Evolutionary conservation across 192 early-diverging fungal genomes (phyloP).

Genomic region (Geosiphon pyriformis): DNA sequence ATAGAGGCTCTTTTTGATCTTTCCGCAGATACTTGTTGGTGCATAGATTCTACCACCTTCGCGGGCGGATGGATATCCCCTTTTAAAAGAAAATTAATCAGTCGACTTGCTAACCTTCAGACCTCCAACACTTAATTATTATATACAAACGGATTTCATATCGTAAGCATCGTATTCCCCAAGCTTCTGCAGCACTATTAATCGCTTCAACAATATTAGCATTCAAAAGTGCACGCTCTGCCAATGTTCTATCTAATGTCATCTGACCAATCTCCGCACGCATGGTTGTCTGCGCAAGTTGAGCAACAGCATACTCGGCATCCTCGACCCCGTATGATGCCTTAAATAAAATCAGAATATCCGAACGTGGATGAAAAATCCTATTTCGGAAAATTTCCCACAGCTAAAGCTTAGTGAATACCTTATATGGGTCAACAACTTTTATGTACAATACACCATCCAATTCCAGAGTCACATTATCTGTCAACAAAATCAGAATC

Average conservation of each 20-base stretch:
- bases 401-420: slow-evolving; percentile 19
- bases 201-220: slow-evolving; percentile 92
- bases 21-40: slow-evolving; percentile 95
- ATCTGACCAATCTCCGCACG: slow-evolving; percentile 98
- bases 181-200: slow-evolving; percentile 86
- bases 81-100: slow-evolving; percentile 7
- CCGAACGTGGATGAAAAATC: too few relatives aligned
- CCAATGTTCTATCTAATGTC: slow-evolving; percentile 92
- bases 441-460: slow-evolving; percentile 97
- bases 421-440: slow-evolving; percentile 88
- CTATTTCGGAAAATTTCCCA: too few relatives aligned
- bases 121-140: too few relatives aligned
- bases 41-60: slow-evolving; percentile 95
- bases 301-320: slow-evolving; percentile 90
- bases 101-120: too few relatives aligned
- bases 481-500: slow-evolving; percentile 34
- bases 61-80: slow-evolving; percentile 89
- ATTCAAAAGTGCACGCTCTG: slow-evolving; percentile 90
- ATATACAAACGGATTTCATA: slow-evolving; percentile 77
- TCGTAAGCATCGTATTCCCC: slow-evolving; percentile 94
- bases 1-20: slow-evolving; percentile 95
- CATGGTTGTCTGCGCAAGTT: slow-evolving; percentile 99
- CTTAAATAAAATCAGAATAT: slow-evolving; percentile 17
- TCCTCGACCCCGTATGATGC: slow-evolving; percentile 93
- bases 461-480: slow-evolving; percentile 93